A percentile compares a stretch with the other conserved stretches of the same genome.
These are phyloP conservation scores for Tetrapisispora nanseiensis DNA, from an alignment of 805 yeast genomes.

Conservation along the genomic window DNA sequence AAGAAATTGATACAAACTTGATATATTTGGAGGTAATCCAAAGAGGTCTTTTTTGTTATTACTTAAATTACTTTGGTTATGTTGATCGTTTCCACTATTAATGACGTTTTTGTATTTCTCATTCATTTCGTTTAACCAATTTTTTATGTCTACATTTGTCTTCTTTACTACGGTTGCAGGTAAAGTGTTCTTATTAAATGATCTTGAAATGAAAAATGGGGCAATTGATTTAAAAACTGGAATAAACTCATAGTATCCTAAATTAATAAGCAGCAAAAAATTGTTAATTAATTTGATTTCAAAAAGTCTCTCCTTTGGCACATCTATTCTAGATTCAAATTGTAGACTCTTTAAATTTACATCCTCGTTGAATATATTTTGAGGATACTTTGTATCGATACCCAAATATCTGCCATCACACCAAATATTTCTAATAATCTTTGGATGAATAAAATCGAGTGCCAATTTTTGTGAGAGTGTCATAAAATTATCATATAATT, in stretches of 20 bases:
- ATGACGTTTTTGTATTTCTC: constrained; percentile 15
- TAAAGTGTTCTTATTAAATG: constrained; percentile 25
- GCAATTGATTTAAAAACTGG: constrained; percentile 34
- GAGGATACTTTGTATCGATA: constrained; percentile 16
- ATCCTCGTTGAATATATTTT: constrained; percentile 11
- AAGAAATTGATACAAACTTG: constrained; percentile 17
- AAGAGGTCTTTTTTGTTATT: neutral
- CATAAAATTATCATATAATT: constrained; percentile 41
- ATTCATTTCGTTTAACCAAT: constrained; percentile 25
- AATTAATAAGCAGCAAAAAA: constrained; percentile 40
- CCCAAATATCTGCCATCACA: constrained; percentile 33
- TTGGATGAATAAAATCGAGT: constrained; percentile 45
- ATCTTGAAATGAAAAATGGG: constrained; percentile 36
- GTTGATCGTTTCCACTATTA: neutral
- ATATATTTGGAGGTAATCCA: constrained; percentile 15
- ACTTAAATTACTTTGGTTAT: neutral
- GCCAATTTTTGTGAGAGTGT: constrained; percentile 46
- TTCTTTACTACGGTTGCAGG: constrained; percentile 21
- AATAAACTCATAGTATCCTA: constrained; percentile 37
- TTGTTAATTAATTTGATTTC: constrained; percentile 36
- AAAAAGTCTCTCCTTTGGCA: constrained; percentile 31
- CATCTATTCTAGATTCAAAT: constrained; percentile 22
- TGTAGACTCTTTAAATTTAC: constrained; percentile 16
- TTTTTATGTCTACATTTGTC: constrained; percentile 14
- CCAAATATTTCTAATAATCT: constrained; percentile 45